Evolutionary conservation across 2,329 filamentous ascomycete species (phyloP).

Genomic region (Conoideocrella luteorostrata): DNA sequence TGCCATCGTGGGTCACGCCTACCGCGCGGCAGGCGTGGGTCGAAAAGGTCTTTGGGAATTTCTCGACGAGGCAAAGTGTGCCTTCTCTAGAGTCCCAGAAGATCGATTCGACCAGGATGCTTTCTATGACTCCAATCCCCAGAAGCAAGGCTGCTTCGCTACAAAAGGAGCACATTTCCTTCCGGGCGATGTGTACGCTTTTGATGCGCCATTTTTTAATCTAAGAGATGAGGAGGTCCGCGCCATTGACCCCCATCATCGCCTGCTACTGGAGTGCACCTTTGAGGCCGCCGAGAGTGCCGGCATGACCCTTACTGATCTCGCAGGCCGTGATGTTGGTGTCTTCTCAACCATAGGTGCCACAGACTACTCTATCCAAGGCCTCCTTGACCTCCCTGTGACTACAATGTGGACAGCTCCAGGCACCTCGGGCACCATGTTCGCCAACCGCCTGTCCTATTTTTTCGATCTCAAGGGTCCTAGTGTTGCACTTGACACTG

Average conservation of each 20-base stretch:
- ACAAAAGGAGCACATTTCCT: slow-evolving; percentile 24
- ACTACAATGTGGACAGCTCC: neutral
- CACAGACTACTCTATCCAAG: slow-evolving; percentile 2
- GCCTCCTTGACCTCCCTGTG: neutral
- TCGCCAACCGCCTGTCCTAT: slow-evolving; percentile 15
- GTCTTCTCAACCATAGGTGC: slow-evolving; percentile 29
- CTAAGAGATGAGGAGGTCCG: slow-evolving; percentile 35
- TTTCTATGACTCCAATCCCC: slow-evolving; percentile 19
- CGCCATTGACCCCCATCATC: slow-evolving; percentile 40
- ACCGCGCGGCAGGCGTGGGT: slow-evolving; percentile 31
- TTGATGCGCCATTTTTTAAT: slow-evolving; percentile 41
- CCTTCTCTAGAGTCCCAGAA: slow-evolving; percentile 22
- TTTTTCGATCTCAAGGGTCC: slow-evolving; percentile 16
- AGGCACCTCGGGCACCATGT: slow-evolving; percentile 10
- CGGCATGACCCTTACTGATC: slow-evolving; percentile 36
- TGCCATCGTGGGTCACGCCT: slow-evolving; percentile 33
- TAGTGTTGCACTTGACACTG: slow-evolving; percentile 29
- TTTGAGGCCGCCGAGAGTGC: slow-evolving; percentile 43
- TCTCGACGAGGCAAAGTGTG: slow-evolving; percentile 23
- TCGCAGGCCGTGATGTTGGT: slow-evolving; percentile 37
- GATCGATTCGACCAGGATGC: slow-evolving; percentile 20
- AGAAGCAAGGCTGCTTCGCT: slow-evolving; percentile 16
- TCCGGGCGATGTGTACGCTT: slow-evolving; percentile 33
- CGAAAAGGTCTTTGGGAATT: slow-evolving; percentile 30
- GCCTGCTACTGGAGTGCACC: slow-evolving; percentile 40